Evolutionary conservation across 2,329 filamentous ascomycete species (phyloP).

Genomic region (Chaetomium globosum): DNA sequence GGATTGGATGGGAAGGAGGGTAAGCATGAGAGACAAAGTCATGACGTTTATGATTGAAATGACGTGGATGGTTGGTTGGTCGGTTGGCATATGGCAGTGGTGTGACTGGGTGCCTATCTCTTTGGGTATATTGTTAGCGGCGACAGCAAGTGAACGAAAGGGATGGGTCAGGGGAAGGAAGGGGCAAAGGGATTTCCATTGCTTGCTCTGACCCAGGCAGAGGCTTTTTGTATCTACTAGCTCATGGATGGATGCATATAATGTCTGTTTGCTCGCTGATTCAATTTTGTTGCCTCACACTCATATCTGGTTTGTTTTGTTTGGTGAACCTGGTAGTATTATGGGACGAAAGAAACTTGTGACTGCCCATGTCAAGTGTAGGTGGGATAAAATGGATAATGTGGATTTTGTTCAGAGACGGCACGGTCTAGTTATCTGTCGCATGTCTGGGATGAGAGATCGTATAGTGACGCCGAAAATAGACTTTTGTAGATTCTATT

Average conservation of each 20-base stretch:
- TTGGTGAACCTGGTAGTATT: not conserved
- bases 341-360: not conserved
- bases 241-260: conserved; percentile 14
- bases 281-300: not conserved
- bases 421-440: not conserved
- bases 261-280: conserved; percentile 8
- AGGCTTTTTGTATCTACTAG: conserved; percentile 22
- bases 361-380: not conserved
- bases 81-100: not conserved
- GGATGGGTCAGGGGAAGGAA: not conserved
- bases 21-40: not conserved
- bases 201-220: conserved; percentile 14
- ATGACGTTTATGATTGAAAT: conserved; percentile 12
- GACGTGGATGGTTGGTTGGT: too few species aligned
- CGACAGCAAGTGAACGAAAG: not conserved
- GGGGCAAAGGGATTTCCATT: not conserved
- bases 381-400: not conserved
- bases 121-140: not conserved
- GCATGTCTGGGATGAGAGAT: not conserved
- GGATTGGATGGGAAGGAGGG: not conserved
- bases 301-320: not conserved
- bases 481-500: not conserved
- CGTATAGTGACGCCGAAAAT: not conserved
- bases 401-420: not conserved
- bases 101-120: not conserved